These are phyloP conservation scores for Elasticomyces elasticus DNA, from an alignment of 495 filamentous ascomycete genomes.

Conservation along the genomic window DNA sequence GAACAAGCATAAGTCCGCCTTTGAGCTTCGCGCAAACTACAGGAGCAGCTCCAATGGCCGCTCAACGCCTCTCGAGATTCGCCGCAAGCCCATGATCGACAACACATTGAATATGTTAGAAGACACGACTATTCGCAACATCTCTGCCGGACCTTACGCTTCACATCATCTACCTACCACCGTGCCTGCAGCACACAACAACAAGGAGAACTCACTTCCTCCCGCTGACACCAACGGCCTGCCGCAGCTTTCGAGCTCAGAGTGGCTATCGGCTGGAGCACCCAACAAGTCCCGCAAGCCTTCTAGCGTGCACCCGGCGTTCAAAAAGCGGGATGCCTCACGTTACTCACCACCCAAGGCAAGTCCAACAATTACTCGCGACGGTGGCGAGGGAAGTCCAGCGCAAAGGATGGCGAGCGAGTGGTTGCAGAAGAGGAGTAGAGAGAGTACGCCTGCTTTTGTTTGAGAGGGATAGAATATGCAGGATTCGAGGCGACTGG, in stretches of 20 bases:
- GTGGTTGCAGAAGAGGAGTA: constrained; percentile 24
- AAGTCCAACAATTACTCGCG: background rate
- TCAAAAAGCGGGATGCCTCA: constrained; percentile 1
- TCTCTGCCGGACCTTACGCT: constrained; percentile 21
- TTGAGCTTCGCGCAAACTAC: constrained; percentile 27
- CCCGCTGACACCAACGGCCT: background rate
- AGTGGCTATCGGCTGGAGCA: constrained; percentile 16
- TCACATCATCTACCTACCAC: background rate
- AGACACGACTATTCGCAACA: constrained; percentile 20
- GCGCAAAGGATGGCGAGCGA: constrained; percentile 27
- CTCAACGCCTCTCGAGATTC: constrained; percentile 10
- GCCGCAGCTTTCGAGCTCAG: constrained; percentile 14
- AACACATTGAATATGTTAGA: constrained; percentile 13
- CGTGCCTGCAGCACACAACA: background rate
- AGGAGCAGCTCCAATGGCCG: constrained; percentile 4
- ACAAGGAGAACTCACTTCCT: constrained; percentile 19
- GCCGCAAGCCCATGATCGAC: constrained; percentile 7
- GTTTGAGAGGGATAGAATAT: constrained; percentile 6
- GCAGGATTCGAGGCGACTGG: background rate
- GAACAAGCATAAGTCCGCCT: constrained; percentile 21
- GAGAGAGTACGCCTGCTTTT: constrained; percentile 19
- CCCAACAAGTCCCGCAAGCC: constrained; percentile 2
- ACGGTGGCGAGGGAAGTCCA: constrained; percentile 14
- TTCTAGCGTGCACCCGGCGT: constrained; percentile 5
- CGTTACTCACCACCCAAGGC: constrained; percentile 4